Evolutionary conservation across 345 rosid species (phyloP), one percentile per base, ranked within the genome.

Genomic region (Leavenworthia alabamica): DNA sequence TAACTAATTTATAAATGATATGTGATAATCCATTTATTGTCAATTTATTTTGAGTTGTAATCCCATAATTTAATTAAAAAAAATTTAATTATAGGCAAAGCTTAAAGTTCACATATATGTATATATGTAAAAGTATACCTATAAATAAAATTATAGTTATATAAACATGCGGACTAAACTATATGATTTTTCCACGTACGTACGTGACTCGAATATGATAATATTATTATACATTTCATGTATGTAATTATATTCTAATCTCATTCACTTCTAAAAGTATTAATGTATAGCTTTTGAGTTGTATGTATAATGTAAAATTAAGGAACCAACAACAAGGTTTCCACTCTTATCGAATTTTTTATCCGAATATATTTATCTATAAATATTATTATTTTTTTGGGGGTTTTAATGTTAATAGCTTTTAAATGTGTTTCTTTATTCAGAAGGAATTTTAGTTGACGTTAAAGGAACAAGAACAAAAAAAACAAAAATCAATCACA

Each of bases 391-490:
- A 0, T 14, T 40, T 40, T 40, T 5, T 39, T 39, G 4, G 27
- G 7, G 12, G 22, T 40, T 40, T 41, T 41, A 15, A 41, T 41
- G 2, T 41, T 41, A 14, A 15, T 15, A n/a, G 15, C 8, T 49
- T 54, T 32, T 46, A 27, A 28, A 47, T 28, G 44, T 39, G 53
- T 59, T 51, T 59, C 53, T 67, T 41, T 59, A 32, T 68, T 68
- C 52, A 23, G 53, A 33, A 43, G 10, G 31, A 42, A 60, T 16
- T 47, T 49, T 50, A 51, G 60, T 50, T 59, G 54, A 68, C 66
- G 42, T 12, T 42, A 50, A 59, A 32, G 23, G 60, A 50, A 68
- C 20, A 33, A 47, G 10, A 29, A 66, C 35, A 22, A 49, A 6
- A 8, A 20, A 12, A 10, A 52, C 20, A 56, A 32, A 54, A 49